phyloP scores from a whole-genome alignment of 129 eudicot species.

The Pseudognaphalium luteoalbum region DNA sequence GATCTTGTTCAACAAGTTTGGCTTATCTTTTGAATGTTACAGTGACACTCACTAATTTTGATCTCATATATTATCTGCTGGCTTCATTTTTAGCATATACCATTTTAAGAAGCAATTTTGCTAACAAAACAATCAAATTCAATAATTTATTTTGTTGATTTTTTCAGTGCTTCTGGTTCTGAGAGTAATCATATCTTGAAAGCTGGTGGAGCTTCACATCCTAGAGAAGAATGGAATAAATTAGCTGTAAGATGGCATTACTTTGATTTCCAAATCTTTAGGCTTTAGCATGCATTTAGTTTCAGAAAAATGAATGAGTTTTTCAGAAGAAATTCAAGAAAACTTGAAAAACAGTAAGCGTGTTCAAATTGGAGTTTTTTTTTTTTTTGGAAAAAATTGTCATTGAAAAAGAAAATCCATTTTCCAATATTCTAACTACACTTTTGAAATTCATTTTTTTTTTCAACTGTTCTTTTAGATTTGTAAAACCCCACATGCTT shows the following conservation, averaged over 20 bases:
- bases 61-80: constrained; percentile 4
- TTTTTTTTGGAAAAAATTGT: too few species aligned
- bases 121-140: constrained; percentile 1
- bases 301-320: too few species aligned
- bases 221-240: constrained; percentile 31
- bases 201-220: constrained; percentile 39
- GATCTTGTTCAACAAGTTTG: background rate
- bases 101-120: constrained; percentile 5
- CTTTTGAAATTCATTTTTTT: too few species aligned
- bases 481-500: too few species aligned
- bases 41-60: background rate
- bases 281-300: background rate
- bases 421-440: too few species aligned
- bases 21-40: constrained; percentile 2
- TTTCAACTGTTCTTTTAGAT: too few species aligned
- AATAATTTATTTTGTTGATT: constrained; percentile 11
- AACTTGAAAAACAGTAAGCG: too few species aligned
- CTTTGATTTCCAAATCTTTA: background rate
- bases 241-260: constrained; percentile 45
- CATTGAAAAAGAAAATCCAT: too few species aligned
- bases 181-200: constrained; percentile 45
- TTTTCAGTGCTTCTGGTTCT: constrained; percentile 72
- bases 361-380: too few species aligned
- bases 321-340: too few species aligned
- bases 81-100: constrained; percentile 20